A percentile compares a stretch with the other conserved stretches of the same genome.
Conservation (phyloP, 2,329 filamentous ascomycete genomes). For the Coniochaeta prunicola region DNA sequence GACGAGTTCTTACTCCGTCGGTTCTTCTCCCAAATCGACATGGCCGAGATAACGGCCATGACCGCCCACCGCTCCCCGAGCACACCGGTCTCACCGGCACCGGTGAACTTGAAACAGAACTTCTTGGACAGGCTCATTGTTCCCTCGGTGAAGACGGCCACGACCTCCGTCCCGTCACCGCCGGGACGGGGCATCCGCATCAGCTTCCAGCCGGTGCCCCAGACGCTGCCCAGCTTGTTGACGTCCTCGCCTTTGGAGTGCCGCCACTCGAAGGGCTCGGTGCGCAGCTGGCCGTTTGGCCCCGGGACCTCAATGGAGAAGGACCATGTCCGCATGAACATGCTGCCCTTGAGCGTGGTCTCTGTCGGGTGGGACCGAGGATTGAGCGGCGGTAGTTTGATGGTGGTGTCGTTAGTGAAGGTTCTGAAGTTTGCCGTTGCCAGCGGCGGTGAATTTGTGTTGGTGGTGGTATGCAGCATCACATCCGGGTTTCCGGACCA, state of each 20-base stretch:
- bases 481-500: slow-evolving; percentile 20
- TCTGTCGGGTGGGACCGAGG: slow-evolving; percentile 7
- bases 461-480: slow-evolving; percentile 26
- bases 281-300: slow-evolving; percentile 7
- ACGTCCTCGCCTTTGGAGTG: slow-evolving; percentile 27
- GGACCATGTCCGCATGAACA: slow-evolving; percentile 13
- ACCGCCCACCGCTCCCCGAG: slow-evolving; percentile 34
- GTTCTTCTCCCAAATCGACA: slow-evolving; percentile 19
- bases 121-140: slow-evolving; percentile 24
- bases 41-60: slow-evolving; percentile 31
- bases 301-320: slow-evolving; percentile 27
- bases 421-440: slow-evolving; percentile 16
- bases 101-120: slow-evolving; percentile 31
- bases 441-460: slow-evolving; percentile 18
- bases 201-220: slow-evolving; percentile 32
- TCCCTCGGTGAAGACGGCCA: slow-evolving; percentile 28
- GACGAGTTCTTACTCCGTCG: background rate
- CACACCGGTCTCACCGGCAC: slow-evolving; percentile 27
- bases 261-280: slow-evolving; percentile 36
- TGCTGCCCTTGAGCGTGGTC: slow-evolving; percentile 8
- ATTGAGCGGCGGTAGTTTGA: slow-evolving; percentile 20
- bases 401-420: slow-evolving; percentile 10
- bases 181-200: slow-evolving; percentile 22
- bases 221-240: slow-evolving; percentile 18
- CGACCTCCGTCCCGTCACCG: slow-evolving; percentile 32